Percentiles rank a stretch among this genome's conserved stretches.
These are phyloP conservation scores for Aspergillus sp. DNA, from an alignment of 2,329 filamentous ascomycete species.

Conservation along the genomic window DNA sequence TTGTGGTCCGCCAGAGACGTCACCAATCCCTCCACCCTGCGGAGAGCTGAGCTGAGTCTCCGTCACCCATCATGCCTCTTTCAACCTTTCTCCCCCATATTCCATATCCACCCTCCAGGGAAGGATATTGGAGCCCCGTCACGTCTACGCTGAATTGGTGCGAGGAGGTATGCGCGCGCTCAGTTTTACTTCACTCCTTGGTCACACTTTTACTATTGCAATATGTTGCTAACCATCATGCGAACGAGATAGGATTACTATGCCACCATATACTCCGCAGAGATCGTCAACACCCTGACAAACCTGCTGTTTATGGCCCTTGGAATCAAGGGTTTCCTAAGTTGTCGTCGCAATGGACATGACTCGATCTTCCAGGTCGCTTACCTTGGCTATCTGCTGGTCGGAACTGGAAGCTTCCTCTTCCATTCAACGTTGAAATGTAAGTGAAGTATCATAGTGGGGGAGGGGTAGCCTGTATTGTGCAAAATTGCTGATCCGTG, in stretches of 20 bases:
- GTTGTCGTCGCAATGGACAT: conserved; percentile 71
- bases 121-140: conserved; percentile 68
- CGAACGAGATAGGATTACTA: conserved; percentile 64
- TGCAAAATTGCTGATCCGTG: conserved; percentile 22
- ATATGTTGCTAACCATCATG: conserved; percentile 7
- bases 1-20: conserved; percentile 1
- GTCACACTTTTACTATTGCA: background rate
- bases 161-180: conserved; percentile 63
- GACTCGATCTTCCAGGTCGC: conserved; percentile 72
- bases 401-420: conserved; percentile 62
- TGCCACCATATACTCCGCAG: conserved; percentile 72
- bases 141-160: conserved; percentile 78
- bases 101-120: conserved; percentile 50
- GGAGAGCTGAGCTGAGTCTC: conserved; percentile 13
- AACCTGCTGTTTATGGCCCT: conserved; percentile 81
- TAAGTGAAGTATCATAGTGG: conserved; percentile 36
- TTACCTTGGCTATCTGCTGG: conserved; percentile 63
- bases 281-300: conserved; percentile 78
- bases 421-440: conserved; percentile 67
- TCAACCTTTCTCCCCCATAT: conserved; percentile 35
- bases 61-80: conserved; percentile 27
- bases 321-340: conserved; percentile 71
- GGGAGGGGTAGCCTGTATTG: background rate
- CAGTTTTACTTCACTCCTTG: background rate
- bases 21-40: conserved; percentile 2